Percentiles rank a stretch among this genome's conserved stretches.
These are phyloP conservation scores for Tephrocybe rancida DNA, from an alignment of 768 basidiomycete species.

Conservation along the genomic window DNA sequence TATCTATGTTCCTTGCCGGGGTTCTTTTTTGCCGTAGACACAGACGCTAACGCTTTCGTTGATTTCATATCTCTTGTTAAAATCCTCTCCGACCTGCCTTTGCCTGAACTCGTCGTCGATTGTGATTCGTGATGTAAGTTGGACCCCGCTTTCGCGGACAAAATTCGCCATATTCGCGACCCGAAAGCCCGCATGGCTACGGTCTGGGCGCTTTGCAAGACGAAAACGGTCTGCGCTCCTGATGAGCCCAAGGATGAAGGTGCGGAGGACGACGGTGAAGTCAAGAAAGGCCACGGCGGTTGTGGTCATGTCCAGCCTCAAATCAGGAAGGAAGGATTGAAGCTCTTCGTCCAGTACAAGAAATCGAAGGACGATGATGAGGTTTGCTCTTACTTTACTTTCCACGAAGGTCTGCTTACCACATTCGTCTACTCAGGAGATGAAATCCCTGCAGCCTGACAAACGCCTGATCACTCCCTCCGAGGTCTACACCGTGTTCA, in stretches of 20 bases:
- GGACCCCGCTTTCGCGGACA: slow-evolving; percentile 83
- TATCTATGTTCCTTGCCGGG: slow-evolving; percentile 27
- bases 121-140: slow-evolving; percentile 55
- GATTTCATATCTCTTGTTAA: slow-evolving; percentile 52
- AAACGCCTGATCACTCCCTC: slow-evolving; percentile 81
- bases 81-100: slow-evolving; percentile 14
- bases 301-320: slow-evolving; percentile 92
- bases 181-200: slow-evolving; percentile 86
- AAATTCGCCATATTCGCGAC: slow-evolving; percentile 84
- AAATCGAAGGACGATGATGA: slow-evolving; percentile 94
- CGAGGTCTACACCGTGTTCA: slow-evolving; percentile 92
- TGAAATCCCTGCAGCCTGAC: slow-evolving; percentile 80
- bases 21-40: slow-evolving; percentile 36
- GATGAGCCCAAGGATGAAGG: slow-evolving; percentile 89
- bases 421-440: slow-evolving; percentile 51
- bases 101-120: slow-evolving; percentile 27
- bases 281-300: slow-evolving; percentile 93
- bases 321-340: slow-evolving; percentile 92
- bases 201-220: slow-evolving; percentile 87
- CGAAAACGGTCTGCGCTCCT: slow-evolving; percentile 85
- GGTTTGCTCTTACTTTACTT: slow-evolving; percentile 48
- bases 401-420: slow-evolving; percentile 6
- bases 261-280: slow-evolving; percentile 68
- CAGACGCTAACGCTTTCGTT: slow-evolving; percentile 68
- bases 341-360: slow-evolving; percentile 94